Conservation (phyloP, 2,329 filamentous ascomycete species). For the Colletotrichum echinochloae region DNA sequence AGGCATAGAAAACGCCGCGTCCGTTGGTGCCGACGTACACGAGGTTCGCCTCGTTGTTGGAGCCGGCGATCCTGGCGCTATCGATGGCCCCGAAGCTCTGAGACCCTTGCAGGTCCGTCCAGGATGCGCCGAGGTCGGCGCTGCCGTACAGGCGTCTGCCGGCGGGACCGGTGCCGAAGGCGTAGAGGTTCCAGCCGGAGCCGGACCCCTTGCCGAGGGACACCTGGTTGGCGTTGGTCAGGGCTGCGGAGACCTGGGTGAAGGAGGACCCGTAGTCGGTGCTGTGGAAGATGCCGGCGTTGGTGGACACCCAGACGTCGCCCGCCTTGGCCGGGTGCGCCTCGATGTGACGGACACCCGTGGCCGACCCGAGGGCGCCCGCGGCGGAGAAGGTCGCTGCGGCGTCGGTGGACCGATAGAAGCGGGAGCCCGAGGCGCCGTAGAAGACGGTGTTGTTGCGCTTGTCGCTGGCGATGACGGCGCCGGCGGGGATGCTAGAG, state of each 20-base stretch:
- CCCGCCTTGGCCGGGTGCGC: slow-evolving; percentile 69
- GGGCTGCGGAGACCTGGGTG: slow-evolving; percentile 49
- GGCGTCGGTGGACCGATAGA: slow-evolving; percentile 65
- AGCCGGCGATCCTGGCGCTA: slow-evolving; percentile 56
- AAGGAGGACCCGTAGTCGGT: slow-evolving; percentile 64
- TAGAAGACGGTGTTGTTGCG: slow-evolving; percentile 66
- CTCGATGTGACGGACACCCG: slow-evolving; percentile 66
- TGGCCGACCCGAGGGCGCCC: slow-evolving; percentile 53
- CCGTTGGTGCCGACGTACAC: slow-evolving; percentile 65
- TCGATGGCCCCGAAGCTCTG: slow-evolving; percentile 60
- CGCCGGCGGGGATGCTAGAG: slow-evolving; percentile 56
- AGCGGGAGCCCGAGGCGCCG: slow-evolving; percentile 56
- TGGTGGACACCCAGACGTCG: slow-evolving; percentile 70
- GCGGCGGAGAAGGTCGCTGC: slow-evolving; percentile 59
- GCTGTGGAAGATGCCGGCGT: slow-evolving; percentile 66
- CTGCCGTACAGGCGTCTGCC: slow-evolving; percentile 61
- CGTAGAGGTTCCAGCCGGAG: slow-evolving; percentile 59
- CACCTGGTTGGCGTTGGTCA: slow-evolving; percentile 58
- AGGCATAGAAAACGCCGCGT: slow-evolving; percentile 56
- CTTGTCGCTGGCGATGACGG: slow-evolving; percentile 67
- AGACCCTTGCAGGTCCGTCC: slow-evolving; percentile 61
- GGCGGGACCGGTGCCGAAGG: slow-evolving; percentile 57
- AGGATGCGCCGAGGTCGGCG: slow-evolving; percentile 56
- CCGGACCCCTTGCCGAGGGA: slow-evolving; percentile 57
- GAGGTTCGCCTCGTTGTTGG: slow-evolving; percentile 57